These are phyloP conservation scores for Phytopythium mirpurense DNA, from an alignment of 352 stramenopile species.

Conservation along the genomic window DNA sequence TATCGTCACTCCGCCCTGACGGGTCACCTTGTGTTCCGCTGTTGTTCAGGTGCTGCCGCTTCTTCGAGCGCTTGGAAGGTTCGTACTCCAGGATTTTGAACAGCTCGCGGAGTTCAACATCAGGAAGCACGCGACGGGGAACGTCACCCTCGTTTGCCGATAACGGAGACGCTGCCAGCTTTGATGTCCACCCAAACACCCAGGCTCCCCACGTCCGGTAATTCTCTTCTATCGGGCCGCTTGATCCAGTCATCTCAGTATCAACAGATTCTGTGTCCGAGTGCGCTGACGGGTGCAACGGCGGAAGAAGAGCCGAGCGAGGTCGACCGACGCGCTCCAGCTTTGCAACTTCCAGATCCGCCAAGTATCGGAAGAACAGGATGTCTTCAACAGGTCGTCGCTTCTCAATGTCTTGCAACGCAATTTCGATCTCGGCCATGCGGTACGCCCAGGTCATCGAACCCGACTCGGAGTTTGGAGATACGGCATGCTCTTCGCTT, in stretches of 20 bases:
- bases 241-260: slow-evolving; percentile 67
- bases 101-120: slow-evolving; percentile 81
- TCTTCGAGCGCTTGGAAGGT: slow-evolving; percentile 60
- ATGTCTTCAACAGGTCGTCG: slow-evolving; percentile 76
- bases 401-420: slow-evolving; percentile 70
- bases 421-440: slow-evolving; percentile 20
- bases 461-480: slow-evolving; percentile 8
- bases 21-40: slow-evolving; percentile 21
- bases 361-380: slow-evolving; percentile 81
- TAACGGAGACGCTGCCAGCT: slow-evolving; percentile 35
- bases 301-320: slow-evolving; percentile 19
- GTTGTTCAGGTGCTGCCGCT: slow-evolving; percentile 28
- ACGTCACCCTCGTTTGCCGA: slow-evolving; percentile 18
- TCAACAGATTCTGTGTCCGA: slow-evolving; percentile 81
- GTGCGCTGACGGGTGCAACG: slow-evolving; percentile 39
- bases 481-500: slow-evolving; percentile 1
- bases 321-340: slow-evolving; percentile 15
- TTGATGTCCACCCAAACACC: slow-evolving; percentile 85
- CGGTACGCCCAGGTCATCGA: slow-evolving; percentile 4
- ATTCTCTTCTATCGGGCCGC: slow-evolving; percentile 58
- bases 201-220: slow-evolving; percentile 80
- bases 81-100: slow-evolving; percentile 87
- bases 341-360: slow-evolving; percentile 46
- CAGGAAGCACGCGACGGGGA: slow-evolving; percentile 51
- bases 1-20: slow-evolving; percentile 21